Evolutionary conservation across 176 grass and related monocot genomes (phyloP), one percentile per base, ranked within the genome.

Genomic region (Pontederia crassipes): DNA sequence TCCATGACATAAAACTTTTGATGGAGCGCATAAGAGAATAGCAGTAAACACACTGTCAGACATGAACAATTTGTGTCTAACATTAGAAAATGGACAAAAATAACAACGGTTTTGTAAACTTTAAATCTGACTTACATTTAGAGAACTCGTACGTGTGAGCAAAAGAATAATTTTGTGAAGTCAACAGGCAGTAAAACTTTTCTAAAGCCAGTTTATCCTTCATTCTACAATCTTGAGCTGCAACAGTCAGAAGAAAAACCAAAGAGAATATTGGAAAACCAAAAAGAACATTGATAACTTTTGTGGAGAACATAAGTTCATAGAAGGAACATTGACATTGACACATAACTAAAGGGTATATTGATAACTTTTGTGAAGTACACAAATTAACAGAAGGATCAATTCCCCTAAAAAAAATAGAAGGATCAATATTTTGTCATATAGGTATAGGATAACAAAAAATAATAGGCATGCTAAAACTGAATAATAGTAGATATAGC

Each of bases 11-110:
- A 75, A 73, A 89, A 61, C 53, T 67, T 81, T 49, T 74, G 78
- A 82, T 92, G 93, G 56, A 98, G 84, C 61, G 91, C 93, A 59
- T 92, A 92, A 11, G 93, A 76, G 80, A 88, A 85, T 59, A 98
- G 26, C 68, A 92, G 40, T 75, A 85, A 66, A 78, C 93, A 97
- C 72, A 97, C 93, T 97, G 54, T 53, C 45, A 48, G 12, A 48
- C 14, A 47, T 28, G n/a, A 28, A 61, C 28, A 4, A 65, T 28
- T 9, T 16, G 9, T 18, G 11, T 45, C 64, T 48, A 63, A 27
- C 24, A 62, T 29, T n/a, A 58, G 55, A 8, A 17, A 65, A 54
- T 62, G 16, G 48, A 7, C 11, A 54, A 26, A 60, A 67, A 54
- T 48, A 9, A n/a, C 12, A 67, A 24, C 10, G 12, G 48, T 49